phyloP scores from a whole-genome alignment of 129 eudicot species.

The Lonicera japonica region DNA sequence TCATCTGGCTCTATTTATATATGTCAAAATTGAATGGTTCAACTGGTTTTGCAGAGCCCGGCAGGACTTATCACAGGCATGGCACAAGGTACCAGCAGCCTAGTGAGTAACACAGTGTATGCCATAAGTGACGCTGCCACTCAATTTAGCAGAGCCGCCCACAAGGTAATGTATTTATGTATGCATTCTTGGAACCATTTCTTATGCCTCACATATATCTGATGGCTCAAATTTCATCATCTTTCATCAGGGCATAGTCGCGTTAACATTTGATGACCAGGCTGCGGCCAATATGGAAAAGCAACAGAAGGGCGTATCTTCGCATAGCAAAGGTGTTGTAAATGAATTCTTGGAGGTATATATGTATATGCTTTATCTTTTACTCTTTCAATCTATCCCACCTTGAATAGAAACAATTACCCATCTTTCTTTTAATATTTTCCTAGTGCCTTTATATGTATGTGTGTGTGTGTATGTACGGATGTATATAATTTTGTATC shows the following conservation, averaged over 20 bases:
- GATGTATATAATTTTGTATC: no score
- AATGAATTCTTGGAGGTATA: conserved; percentile 86
- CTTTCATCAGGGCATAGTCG: conserved; percentile 68
- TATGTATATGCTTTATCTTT: not conserved
- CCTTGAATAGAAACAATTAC: no score
- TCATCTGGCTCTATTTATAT: not conserved
- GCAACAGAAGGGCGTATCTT: conserved; percentile 62
- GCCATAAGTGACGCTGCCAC: conserved; percentile 98
- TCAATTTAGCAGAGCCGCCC: conserved; percentile 94
- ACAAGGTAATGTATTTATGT: conserved; percentile 53
- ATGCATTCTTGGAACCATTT: not conserved
- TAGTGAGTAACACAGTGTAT: conserved; percentile 87
- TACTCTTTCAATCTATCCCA: not conserved
- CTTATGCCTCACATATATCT: not conserved
- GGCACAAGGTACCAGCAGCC: conserved; percentile 95
- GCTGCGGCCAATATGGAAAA: conserved; percentile 47
- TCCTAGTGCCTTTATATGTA: no score
- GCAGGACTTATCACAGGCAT: conserved; percentile 78
- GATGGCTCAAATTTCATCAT: conserved; percentile 1
- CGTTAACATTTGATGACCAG: conserved; percentile 82
- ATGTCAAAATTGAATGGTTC: not conserved
- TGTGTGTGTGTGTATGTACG: no score
- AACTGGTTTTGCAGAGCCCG: conserved; percentile 57
- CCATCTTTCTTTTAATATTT: no score
- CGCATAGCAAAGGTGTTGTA: conserved; percentile 88